Percentiles rank a stretch among this genome's conserved stretches.
Evolutionary conservation across 2,329 filamentous ascomycete species (phyloP).

Genomic region (Cadophora sp.): DNA sequence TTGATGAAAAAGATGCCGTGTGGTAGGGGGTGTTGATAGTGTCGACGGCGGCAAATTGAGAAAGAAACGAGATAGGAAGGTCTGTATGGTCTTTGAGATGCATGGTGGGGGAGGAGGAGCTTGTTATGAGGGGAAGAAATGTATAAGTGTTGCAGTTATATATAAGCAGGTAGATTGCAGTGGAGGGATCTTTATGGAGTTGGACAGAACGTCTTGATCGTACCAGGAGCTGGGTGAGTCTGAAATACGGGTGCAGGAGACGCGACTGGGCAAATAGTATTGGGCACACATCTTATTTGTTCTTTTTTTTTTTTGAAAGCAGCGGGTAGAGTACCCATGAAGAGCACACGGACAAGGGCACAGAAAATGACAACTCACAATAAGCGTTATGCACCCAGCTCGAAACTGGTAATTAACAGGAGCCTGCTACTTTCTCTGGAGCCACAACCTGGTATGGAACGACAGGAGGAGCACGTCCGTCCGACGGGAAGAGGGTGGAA

Average conservation of each 20-base stretch:
- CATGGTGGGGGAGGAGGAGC: constrained; percentile 34
- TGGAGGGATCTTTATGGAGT: constrained; percentile 21
- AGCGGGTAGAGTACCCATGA: constrained; percentile 14
- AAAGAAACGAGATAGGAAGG: constrained; percentile 36
- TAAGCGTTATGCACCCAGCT: constrained; percentile 10
- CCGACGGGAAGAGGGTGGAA: neutral
- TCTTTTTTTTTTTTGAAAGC: constrained; percentile 8
- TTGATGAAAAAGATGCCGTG: constrained; percentile 31
- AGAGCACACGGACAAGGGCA: constrained; percentile 1
- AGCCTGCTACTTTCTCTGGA: constrained; percentile 10
- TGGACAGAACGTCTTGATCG: constrained; percentile 8
- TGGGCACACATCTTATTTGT: constrained; percentile 15
- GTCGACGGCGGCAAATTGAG: constrained; percentile 26
- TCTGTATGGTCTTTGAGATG: constrained; percentile 32
- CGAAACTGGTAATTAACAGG: constrained; percentile 11
- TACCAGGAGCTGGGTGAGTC: constrained; percentile 21
- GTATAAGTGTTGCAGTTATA: constrained; percentile 22
- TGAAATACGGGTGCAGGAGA: constrained; percentile 13
- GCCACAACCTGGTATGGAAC: constrained; percentile 13
- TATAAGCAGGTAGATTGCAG: constrained; percentile 19
- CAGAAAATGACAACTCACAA: constrained; percentile 14
- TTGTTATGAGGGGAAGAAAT: constrained; percentile 13
- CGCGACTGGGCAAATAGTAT: constrained; percentile 9
- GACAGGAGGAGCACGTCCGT: constrained; percentile 9
- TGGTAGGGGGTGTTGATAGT: constrained; percentile 28